A percentile compares a stretch with the other conserved stretches of the same genome.
These are phyloP conservation scores for Cladosporium phlei DNA, from an alignment of 2,329 filamentous ascomycete species.

Conservation along the genomic window DNA sequence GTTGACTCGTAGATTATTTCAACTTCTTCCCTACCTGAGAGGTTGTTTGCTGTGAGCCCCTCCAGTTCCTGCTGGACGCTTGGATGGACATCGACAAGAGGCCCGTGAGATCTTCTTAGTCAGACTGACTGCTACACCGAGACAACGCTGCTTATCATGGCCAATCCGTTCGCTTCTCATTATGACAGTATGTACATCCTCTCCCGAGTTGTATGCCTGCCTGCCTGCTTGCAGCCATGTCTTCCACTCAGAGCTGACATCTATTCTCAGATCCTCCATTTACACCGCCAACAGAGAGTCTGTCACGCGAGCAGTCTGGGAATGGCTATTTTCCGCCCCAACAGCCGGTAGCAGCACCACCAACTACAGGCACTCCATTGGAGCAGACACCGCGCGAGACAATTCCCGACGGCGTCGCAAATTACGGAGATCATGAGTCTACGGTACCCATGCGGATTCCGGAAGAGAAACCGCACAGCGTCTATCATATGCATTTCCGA, in stretches of 20 bases:
- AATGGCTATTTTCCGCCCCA: constrained; percentile 11
- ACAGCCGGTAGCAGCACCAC: background rate
- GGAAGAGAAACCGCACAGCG: background rate
- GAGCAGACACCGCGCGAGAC: background rate
- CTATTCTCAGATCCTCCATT: constrained; percentile 1
- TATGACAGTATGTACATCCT: constrained; percentile 2
- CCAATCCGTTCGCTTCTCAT: background rate
- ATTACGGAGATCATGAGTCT: background rate
- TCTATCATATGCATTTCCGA: constrained; percentile 36
- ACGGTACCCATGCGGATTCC: background rate
- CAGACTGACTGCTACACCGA: background rate
- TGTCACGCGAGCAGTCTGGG: background rate
- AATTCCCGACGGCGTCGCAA: background rate
- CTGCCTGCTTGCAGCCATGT: background rate
- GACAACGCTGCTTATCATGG: background rate
- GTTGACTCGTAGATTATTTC: background rate
- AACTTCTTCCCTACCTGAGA: background rate
- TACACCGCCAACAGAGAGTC: background rate
- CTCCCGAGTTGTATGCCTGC: background rate
- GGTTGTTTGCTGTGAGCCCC: background rate
- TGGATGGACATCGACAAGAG: background rate
- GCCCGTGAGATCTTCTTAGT: background rate
- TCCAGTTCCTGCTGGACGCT: background rate
- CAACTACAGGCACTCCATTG: background rate
- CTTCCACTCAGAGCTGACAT: background rate